Evolutionary conservation across 2,329 filamentous ascomycete species (phyloP).

Genomic region (Lasiodiplodia sp.): DNA sequence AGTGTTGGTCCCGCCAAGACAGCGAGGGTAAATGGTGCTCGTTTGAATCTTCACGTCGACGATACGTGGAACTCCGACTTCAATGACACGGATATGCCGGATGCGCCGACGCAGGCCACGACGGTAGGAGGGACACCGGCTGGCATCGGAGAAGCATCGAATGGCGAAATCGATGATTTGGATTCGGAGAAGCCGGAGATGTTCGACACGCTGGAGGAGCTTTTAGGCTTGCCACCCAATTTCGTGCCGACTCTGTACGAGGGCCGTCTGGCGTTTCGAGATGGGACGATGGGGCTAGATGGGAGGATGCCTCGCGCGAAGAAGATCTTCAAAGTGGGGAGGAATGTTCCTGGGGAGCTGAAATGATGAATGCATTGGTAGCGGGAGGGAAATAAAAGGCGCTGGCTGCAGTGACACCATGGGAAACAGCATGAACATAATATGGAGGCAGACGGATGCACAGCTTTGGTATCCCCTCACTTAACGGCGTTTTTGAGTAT

Average conservation of each 20-base stretch:
- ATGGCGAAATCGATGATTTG: too few relatives aligned
- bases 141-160: background rate
- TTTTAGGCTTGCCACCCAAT: conserved; percentile 38
- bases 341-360: conserved; percentile 30
- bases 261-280: conserved; percentile 40
- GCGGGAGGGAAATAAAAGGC: background rate
- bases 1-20: background rate
- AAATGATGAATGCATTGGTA: conserved; percentile 9
- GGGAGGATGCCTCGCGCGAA: conserved; percentile 28
- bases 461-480: background rate
- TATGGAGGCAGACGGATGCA: background rate
- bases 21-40: background rate
- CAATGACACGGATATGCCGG: conserved; percentile 15
- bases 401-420: background rate
- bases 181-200: background rate
- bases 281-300: conserved; percentile 37
- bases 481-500: background rate
- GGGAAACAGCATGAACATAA: background rate
- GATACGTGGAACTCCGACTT: background rate
- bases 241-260: conserved; percentile 39
- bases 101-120: conserved; percentile 1
- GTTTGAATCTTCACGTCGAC: background rate
- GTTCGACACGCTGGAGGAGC: conserved; percentile 31
- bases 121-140: background rate
- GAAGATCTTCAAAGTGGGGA: conserved; percentile 27